These are phyloP conservation scores for Nemania sp. DNA, from an alignment of 2,329 filamentous ascomycete species.

Conservation along the genomic window DNA sequence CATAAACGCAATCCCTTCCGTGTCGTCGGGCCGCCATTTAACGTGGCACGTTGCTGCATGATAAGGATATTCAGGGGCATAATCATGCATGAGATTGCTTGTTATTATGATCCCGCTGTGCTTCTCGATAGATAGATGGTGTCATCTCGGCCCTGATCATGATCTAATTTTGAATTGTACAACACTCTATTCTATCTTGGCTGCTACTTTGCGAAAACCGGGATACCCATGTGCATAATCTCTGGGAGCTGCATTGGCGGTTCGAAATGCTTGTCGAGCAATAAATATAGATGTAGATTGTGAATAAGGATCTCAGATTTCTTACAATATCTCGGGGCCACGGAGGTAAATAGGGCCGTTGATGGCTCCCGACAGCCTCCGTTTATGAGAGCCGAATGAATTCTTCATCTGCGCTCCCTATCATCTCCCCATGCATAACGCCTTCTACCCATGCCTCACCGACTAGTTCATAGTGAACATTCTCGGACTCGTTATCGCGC, in stretches of 20 bases:
- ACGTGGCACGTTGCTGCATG: neutral
- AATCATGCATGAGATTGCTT: neutral
- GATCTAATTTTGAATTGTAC: neutral
- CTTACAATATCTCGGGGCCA: neutral
- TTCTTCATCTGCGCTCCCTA: slow-evolving; percentile 24
- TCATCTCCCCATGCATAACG: slow-evolving; percentile 36
- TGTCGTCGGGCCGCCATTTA: slow-evolving; percentile 18
- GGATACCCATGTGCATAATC: neutral
- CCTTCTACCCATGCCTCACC: slow-evolving; percentile 34
- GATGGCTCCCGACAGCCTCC: neutral
- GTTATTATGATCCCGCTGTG: neutral
- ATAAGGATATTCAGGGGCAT: neutral
- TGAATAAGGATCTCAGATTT: neutral
- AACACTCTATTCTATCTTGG: neutral
- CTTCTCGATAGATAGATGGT: neutral
- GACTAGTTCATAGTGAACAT: slow-evolving; percentile 21
- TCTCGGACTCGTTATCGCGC: neutral
- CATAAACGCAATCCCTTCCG: neutral
- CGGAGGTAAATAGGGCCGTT: neutral
- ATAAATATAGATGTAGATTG: neutral
- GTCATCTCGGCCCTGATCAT: neutral
- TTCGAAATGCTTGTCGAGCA: neutral
- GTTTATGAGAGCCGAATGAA: slow-evolving; percentile 25
- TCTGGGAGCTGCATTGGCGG: neutral
- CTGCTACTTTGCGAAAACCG: neutral